Base-by-base conservation (phyloP, 306 rosid species). In the Prinsepia uniflora region DNA sequence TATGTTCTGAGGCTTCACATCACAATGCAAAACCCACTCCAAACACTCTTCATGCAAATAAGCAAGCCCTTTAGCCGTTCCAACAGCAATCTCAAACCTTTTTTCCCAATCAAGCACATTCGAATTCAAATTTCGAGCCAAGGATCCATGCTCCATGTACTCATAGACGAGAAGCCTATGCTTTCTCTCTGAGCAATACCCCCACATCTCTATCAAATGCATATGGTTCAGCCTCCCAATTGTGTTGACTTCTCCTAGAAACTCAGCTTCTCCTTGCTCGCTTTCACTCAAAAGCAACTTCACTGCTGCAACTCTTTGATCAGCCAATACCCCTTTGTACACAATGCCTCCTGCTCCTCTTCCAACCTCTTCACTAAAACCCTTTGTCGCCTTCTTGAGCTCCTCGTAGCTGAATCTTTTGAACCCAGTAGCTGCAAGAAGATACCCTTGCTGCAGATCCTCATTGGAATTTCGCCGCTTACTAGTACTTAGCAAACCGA, bases 21-120 rank as follows among this genome's bases (percentile, higher is more conserved):
- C 94, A 40, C 89, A 88, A 18, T 86, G 94, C 20, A 88, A 67
- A 65, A 87, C 81, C 89, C 92, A 87, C 54, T 87, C 91, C 81
- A 84, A 76, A 63, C 92, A 87, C 55, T 82, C 87, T 0, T 87
- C 89, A 10, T 87, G 92, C 18, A 87, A 13, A 82, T 87, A 87
- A 52, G 85, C 81, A 17, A 87, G 53, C 34, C 85, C 89, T 68
- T 45, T 87, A 1, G 86, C 85, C 0, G 81, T 78, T 5, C 91
- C 89, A 4, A 80, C 6, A 6, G 91, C 87, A 70, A 87, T 82
- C 7, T 65, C 12, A 58, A 80, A 82, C 65, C 85, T 84, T 63
- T 49, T 80, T 9, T 41, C 12, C 86, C 92, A 84, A 3, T 82
- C 82, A 62, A 87, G 79, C 8, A 17, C 57, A 4, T 72, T 72